Percentiles rank a stretch among this genome's conserved stretches.
Conservation (phyloP, 1,284 basidiomycete genomes). For the Puccinia triticina region DNA sequence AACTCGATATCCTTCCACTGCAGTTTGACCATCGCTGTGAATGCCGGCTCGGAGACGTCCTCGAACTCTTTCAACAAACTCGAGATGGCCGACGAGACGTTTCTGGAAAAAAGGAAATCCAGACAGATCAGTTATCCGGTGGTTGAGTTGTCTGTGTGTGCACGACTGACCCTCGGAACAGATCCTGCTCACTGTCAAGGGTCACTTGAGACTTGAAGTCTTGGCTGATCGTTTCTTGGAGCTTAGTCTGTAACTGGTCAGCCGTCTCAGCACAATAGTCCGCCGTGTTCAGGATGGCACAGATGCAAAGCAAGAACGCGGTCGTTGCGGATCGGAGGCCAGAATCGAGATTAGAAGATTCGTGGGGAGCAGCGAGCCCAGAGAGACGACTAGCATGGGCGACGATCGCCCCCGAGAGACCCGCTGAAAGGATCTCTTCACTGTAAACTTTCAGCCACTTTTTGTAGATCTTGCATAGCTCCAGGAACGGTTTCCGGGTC, state of each 20-base stretch:
- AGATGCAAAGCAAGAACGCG: slow-evolving; percentile 77
- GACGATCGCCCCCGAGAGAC: slow-evolving; percentile 13
- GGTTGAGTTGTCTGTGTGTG: not conserved
- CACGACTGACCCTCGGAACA: slow-evolving; percentile 74
- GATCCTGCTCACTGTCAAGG: slow-evolving; percentile 80
- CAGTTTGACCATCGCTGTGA: slow-evolving; percentile 73
- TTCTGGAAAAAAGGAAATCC: slow-evolving; percentile 9
- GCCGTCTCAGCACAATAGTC: slow-evolving; percentile 96
- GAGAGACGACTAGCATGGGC: not conserved
- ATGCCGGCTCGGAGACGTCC: slow-evolving; percentile 72
- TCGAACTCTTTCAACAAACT: slow-evolving; percentile 81
- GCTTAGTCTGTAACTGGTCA: slow-evolving; percentile 83
- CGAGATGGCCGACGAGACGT: slow-evolving; percentile 76
- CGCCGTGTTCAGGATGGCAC: slow-evolving; percentile 89
- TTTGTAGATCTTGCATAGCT: slow-evolving; percentile 76
- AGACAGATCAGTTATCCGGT: not conserved
- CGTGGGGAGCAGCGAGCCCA: not conserved
- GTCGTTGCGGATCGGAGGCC: slow-evolving; percentile 72
- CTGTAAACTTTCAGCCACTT: slow-evolving; percentile 95
- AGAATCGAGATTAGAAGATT: not conserved
- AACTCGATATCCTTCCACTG: slow-evolving; percentile 68
- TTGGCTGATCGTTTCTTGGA: slow-evolving; percentile 76
- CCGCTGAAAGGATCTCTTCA: slow-evolving; percentile 64
- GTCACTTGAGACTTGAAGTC: slow-evolving; percentile 77
- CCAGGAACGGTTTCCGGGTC: slow-evolving; percentile 77